Base-by-base conservation (phyloP, 306 rosid genomes). In the Rosa chinensis region DNA sequence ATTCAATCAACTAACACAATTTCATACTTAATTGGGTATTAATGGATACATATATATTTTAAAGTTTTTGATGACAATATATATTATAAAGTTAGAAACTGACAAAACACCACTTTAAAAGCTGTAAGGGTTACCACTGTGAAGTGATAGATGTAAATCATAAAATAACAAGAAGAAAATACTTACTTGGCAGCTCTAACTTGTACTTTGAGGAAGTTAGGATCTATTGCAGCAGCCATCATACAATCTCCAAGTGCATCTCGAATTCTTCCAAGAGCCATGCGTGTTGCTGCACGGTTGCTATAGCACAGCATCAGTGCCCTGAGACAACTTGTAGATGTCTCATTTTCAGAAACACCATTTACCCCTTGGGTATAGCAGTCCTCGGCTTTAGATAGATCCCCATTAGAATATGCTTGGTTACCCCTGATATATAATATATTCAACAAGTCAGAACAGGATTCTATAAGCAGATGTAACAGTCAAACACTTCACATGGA, bases 171-270 rank as follows among this genome's bases (percentile, higher is more conserved):
- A 44, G 52, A 23, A 45, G 76, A 4, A 72, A 75, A 80, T 77
- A 82, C 98, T 89, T 89, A 95, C 98, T 93, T 93, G 84, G 98
- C 98, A 88, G 96, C 98, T 93, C 99, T 89, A 78, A 95, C 90
- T 78, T 90, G 93, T 84, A 90, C 97, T 81, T 74, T 95, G 81
- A 88, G 90, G 78, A 95, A 95, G 87, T 73, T 88, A 66, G 89
- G 94, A 89, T 93, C 99, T 63, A 95, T 88, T 69, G 89, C 86
- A 62, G 92, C 85, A 83, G 97, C 96, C 88, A 88, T 81, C 84
- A 77, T 79, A 89, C 98, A 95, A 81, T 95, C 99, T 74, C 77
- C 86, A 77, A 93, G 83, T 40, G 97, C 99, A 82, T 89, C 98
- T 83, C 92, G 90, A 88, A 95, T 78, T 86, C 88, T 90, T 81